phyloP scores from a whole-genome alignment of 2,329 filamentous ascomycete species.

The Tolypocladium guangdongense region DNA sequence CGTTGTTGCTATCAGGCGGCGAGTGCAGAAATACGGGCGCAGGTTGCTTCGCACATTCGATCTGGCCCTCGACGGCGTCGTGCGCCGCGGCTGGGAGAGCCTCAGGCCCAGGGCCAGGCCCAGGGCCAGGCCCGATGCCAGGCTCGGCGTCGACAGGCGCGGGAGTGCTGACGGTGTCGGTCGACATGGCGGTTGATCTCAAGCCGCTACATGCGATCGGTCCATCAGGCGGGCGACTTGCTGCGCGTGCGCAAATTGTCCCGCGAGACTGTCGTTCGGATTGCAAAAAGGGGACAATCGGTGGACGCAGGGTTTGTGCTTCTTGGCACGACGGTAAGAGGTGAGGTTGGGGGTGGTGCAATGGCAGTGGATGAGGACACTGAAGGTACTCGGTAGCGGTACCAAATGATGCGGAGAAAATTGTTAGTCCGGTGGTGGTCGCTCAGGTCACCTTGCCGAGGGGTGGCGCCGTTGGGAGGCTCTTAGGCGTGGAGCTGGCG shows the following conservation, averaged over 20 bases:
- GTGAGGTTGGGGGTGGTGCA: conserved; percentile 1
- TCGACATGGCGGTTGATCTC: conserved; percentile 38
- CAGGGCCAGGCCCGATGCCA: conserved; percentile 1
- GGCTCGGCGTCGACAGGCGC: conserved; percentile 18
- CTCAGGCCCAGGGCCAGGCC: conserved; percentile 1
- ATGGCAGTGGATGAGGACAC: not conserved
- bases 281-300: conserved; percentile 1
- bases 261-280: not conserved
- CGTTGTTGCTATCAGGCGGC: conserved; percentile 53
- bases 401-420: conserved; percentile 4
- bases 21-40: conserved; percentile 43
- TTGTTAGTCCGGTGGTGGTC: not conserved
- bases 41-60: conserved; percentile 24
- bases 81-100: conserved; percentile 11
- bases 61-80: conserved; percentile 17
- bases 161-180: conserved; percentile 40
- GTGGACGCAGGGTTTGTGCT: not conserved
- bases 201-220: conserved; percentile 25
- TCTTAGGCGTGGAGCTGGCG: not conserved
- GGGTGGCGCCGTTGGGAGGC: not conserved
- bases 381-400: conserved; percentile 1
- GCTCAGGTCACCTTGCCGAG: not conserved
- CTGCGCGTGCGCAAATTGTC: not conserved
- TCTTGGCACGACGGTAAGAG: conserved; percentile 1
- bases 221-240: conserved; percentile 18